phyloP scores from a whole-genome alignment of 2,329 filamentous ascomycete genomes.

The Pseudogymnoascus sp. region DNA sequence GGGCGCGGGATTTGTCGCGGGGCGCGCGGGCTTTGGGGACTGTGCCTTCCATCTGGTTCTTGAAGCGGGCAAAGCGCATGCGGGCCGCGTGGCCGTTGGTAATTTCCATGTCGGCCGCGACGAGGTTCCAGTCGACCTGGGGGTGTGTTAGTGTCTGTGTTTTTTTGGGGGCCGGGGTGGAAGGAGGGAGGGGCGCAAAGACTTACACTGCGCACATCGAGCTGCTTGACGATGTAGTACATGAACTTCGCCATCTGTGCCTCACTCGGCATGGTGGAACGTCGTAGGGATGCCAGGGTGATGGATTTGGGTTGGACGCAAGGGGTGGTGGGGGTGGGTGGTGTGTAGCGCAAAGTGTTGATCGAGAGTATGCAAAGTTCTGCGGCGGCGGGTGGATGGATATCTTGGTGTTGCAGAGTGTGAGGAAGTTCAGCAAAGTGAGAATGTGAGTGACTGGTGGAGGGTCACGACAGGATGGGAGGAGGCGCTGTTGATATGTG shows the following conservation, averaged over 20 bases:
- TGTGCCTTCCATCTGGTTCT: constrained; percentile 41
- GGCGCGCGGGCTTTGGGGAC: constrained; percentile 17
- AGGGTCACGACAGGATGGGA: background rate
- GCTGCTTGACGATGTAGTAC: constrained; percentile 46
- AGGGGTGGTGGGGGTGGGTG: background rate
- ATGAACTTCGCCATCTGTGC: constrained; percentile 41
- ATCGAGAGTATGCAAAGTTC: background rate
- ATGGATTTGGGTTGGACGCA: background rate
- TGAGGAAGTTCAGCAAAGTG: background rate
- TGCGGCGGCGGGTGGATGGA: background rate
- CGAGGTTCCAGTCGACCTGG: constrained; percentile 44
- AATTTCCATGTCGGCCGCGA: constrained; percentile 40
- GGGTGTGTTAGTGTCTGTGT: constrained; percentile 4
- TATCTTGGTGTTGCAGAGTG: background rate
- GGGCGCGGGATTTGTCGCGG: constrained; percentile 10
- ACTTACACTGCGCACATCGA: constrained; percentile 42
- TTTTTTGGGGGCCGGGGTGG: background rate
- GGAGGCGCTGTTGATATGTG: background rate
- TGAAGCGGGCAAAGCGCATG: constrained; percentile 48
- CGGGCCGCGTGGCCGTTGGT: constrained; percentile 48
- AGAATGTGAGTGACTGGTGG: background rate
- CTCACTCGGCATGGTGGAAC: constrained; percentile 36
- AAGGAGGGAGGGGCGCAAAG: background rate
- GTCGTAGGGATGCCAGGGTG: constrained; percentile 27
- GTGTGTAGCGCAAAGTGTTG: background rate